Conservation (phyloP, 768 basidiomycete species). For the Leccinum incarnatum region DNA sequence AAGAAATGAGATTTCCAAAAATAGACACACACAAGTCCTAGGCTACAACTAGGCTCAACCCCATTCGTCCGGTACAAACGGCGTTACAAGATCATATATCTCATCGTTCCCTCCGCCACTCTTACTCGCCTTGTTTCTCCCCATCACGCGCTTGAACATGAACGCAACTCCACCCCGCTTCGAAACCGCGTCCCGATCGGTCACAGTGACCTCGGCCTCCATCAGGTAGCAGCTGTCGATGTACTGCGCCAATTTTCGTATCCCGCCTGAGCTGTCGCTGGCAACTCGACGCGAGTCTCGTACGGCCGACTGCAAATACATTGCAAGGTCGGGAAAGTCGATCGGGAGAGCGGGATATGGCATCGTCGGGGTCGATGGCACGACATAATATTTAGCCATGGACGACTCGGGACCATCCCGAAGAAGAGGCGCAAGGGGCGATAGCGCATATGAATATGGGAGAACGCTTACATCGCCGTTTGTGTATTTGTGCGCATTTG, state of each 20-base stretch:
- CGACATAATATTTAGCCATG: slow-evolving; percentile 67
- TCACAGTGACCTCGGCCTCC: slow-evolving; percentile 26
- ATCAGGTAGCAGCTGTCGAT: slow-evolving; percentile 65
- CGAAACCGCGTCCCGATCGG: slow-evolving; percentile 38
- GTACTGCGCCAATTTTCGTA: slow-evolving; percentile 68
- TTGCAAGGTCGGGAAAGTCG: slow-evolving; percentile 69
- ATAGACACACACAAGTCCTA: neutral
- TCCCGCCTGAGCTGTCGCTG: slow-evolving; percentile 56
- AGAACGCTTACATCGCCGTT: slow-evolving; percentile 62
- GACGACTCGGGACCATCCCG: slow-evolving; percentile 61
- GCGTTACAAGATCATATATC: slow-evolving; percentile 78
- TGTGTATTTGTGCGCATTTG: slow-evolving; percentile 45
- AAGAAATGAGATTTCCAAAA: neutral
- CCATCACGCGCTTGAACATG: slow-evolving; percentile 60
- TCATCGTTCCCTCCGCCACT: slow-evolving; percentile 66
- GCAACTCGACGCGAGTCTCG: slow-evolving; percentile 63
- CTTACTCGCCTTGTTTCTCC: slow-evolving; percentile 46
- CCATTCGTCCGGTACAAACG: slow-evolving; percentile 76
- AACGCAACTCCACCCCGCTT: slow-evolving; percentile 46
- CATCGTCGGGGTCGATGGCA: slow-evolving; percentile 56
- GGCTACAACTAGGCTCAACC: slow-evolving; percentile 36
- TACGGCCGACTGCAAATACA: slow-evolving; percentile 70
- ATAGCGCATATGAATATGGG: slow-evolving; percentile 70
- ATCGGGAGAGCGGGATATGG: slow-evolving; percentile 75
- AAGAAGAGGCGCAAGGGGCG: slow-evolving; percentile 57